Conservation (phyloP, 441 rosid species). For the Croton laevigatus region DNA sequence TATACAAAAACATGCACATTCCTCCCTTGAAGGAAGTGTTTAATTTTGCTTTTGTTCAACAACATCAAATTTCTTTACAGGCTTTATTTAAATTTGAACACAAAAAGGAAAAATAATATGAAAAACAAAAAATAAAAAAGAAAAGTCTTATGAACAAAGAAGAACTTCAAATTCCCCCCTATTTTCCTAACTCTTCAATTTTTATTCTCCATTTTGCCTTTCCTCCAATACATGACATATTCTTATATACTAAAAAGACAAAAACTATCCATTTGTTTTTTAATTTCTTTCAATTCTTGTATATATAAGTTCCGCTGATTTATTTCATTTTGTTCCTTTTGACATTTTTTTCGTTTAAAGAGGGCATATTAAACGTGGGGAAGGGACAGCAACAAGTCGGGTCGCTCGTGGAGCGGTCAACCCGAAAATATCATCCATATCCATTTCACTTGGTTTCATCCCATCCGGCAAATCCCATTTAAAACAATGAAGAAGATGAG, state of each 20-base stretch:
- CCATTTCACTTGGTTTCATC: constrained; percentile 84
- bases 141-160: constrained; percentile 10
- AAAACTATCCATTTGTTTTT: not conserved
- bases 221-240: too few relatives aligned
- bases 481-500: constrained; percentile 77
- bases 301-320: not conserved
- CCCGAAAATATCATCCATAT: constrained; percentile 78
- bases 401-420: constrained; percentile 89
- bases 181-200: not conserved
- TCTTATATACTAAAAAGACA: not conserved
- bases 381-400: constrained; percentile 70
- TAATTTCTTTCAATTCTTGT: not conserved
- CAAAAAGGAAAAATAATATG: not conserved
- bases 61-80: too few relatives aligned
- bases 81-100: not conserved
- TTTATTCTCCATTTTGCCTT: not conserved
- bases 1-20: too few relatives aligned
- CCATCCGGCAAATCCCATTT: constrained; percentile 93
- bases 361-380: constrained; percentile 47
- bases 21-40: too few relatives aligned
- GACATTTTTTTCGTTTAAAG: constrained; percentile 17
- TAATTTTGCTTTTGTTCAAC: too few relatives aligned
- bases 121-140: not conserved
- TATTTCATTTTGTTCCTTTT: not conserved
- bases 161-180: constrained; percentile 12